Evolutionary conservation across 306 rosid species (phyloP).

Genomic region (Boehmeria nivea): DNA sequence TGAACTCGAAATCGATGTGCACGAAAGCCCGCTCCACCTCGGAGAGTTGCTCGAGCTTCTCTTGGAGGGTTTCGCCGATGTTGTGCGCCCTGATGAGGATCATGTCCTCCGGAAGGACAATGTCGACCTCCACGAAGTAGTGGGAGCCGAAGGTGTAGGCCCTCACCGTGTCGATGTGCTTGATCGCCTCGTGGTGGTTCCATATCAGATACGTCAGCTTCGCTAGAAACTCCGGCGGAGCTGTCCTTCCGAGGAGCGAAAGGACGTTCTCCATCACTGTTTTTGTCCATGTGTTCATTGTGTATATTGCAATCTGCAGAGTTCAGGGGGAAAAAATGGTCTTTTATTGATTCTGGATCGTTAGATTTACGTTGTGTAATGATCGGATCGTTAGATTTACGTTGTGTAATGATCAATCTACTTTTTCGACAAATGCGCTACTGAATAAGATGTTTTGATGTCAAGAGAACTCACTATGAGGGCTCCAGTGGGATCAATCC

Average conservation of each 20-base stretch:
- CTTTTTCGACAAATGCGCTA: too few species aligned
- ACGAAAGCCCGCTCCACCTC: conserved; percentile 88
- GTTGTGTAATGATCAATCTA: too few species aligned
- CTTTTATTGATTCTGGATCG: too few species aligned
- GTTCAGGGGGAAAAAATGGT: too few species aligned
- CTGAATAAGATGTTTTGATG: too few species aligned
- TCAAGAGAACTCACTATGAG: conserved; percentile 49
- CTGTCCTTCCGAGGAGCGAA: conserved; percentile 66
- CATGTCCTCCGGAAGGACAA: conserved; percentile 68
- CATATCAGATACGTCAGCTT: conserved; percentile 70
- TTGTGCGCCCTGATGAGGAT: conserved; percentile 58
- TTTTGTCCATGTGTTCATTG: conserved; percentile 68
- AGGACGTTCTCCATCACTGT: conserved; percentile 71
- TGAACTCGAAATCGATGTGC: conserved; percentile 67
- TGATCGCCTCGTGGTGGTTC: conserved; percentile 71
- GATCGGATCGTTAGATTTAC: too few species aligned
- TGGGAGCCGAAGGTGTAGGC: conserved; percentile 73
- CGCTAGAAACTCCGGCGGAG: conserved; percentile 68
- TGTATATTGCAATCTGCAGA: conserved; percentile 75
- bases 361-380: too few species aligned
- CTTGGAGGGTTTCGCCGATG: conserved; percentile 76
- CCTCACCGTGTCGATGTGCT: conserved; percentile 79
- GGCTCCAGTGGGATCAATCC: conserved; percentile 85
- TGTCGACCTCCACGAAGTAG: conserved; percentile 83
- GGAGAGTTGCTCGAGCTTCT: conserved; percentile 62